phyloP scores from a whole-genome alignment of 495 filamentous ascomycete species.

The Astrocystis sublimbata region DNA sequence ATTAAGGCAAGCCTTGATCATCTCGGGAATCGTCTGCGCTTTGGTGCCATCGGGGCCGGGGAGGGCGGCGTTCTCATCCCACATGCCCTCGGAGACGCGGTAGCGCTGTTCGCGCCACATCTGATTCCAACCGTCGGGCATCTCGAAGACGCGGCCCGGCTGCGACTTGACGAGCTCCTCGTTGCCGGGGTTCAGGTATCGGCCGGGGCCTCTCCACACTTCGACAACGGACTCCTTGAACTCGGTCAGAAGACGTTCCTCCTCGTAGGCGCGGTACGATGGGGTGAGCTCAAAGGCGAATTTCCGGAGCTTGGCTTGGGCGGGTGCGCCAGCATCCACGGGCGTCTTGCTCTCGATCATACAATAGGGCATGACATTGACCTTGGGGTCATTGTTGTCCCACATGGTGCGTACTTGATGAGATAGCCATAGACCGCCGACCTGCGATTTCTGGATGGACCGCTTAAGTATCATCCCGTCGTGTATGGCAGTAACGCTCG shows the following conservation, averaged over 20 bases:
- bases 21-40: constrained; percentile 72
- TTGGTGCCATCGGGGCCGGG: constrained; percentile 41
- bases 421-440: constrained; percentile 88
- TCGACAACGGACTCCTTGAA: constrained; percentile 98
- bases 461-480: constrained; percentile 94
- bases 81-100: constrained; percentile 81
- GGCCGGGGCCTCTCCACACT: constrained; percentile 82
- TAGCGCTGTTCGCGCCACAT: constrained; percentile 87
- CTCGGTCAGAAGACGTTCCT: constrained; percentile 89
- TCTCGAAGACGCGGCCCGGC: constrained; percentile 86
- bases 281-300: constrained; percentile 66
- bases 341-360: constrained; percentile 80
- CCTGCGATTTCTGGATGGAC: constrained; percentile 75
- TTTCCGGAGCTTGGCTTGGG: constrained; percentile 57
- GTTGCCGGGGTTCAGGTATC: constrained; percentile 59
- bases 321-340: constrained; percentile 82
- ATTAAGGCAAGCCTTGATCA: constrained; percentile 74
- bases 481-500: constrained; percentile 87
- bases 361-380: constrained; percentile 82
- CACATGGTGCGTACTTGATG: constrained; percentile 82
- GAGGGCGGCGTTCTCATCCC: constrained; percentile 73
- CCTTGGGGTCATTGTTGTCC: constrained; percentile 69
- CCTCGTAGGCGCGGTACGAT: constrained; percentile 77
- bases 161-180: constrained; percentile 65
- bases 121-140: constrained; percentile 93